Evolutionary conservation across 2,329 filamentous ascomycete species (phyloP), one percentile per base, ranked within the genome.

Genomic region (Ascochyta clinopodiicola): DNA sequence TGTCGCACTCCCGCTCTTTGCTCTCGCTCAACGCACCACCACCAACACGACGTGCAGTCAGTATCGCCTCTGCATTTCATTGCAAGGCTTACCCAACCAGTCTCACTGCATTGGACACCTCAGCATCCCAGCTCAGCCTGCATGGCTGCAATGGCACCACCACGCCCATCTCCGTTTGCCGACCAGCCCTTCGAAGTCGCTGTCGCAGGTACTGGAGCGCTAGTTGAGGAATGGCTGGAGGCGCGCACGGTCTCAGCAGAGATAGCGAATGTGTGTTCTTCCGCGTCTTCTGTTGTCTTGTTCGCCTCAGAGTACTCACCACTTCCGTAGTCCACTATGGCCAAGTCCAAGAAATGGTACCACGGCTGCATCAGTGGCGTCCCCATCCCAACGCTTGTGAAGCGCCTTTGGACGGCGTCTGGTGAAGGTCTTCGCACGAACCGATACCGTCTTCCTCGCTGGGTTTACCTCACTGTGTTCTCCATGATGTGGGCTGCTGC

Each of bases 171-270:
- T 15, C 52, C 47, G 7, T 50, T 51, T 15, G 52, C 46, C 32
- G 35, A 34, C 9, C 42, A 51, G 25, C 42, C 46, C 2, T 56
- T 37, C 25, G 32, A 43, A 12, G 25, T 39, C 6, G 46, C 47
- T 5, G 46, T 43, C 13, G 32, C 35, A 25, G 35, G 25, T 19
- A 56, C 52, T 9, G 37, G 45, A 17, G 31, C 46, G 3, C 39
- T 50, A 25, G 32, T 56, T 8, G 52, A 51, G 43, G 40, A 56
- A 12, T 56, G 52, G 52, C 43, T 46, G 19, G 22, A 43, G 42
- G 32, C 12, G 7, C 46, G 31, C 24, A 34, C 37, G 17, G 2
- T 43, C 2, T 15, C 24, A 3, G 32, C 24, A 3, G 32, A 56
- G 7, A n/a, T 9, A 6, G 2, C 49, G 7, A 29, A 44, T 24